Base-by-base conservation (phyloP, 163 green algal species). In the Scenedesmus sp. region DNA sequence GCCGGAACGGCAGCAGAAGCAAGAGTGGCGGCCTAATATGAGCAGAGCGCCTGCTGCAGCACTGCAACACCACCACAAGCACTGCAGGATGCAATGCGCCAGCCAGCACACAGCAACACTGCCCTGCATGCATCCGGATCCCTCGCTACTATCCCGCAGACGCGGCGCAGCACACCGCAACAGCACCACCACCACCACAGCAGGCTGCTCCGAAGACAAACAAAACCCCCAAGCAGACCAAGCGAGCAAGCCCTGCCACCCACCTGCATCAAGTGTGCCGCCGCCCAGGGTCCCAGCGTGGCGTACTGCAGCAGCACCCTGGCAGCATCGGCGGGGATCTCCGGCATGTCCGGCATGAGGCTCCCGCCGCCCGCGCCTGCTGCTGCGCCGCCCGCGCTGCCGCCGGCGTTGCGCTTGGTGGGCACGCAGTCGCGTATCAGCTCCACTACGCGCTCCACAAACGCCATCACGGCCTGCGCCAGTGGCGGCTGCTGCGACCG, bases 191-290 rank as follows among this genome's bases (percentile, higher is more conserved):
- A 13, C 10, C 35, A 33, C 24, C 73, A 83, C 37, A 53, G 73
- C 37, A 83, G 12, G 4, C 24, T 7, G 43, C 18, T n/a, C n/a
- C n/a, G n/a, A n/a, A n/a, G n/a, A 43, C 72, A 81, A 49, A 22
- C 72, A 24, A n/a, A n/a, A 59, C 46, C 40, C 59, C 13, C 35
- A 40, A 9, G 72, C 72, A 49, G 12, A 49, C 7, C 22, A 18
- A 81, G 6, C 72, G 16, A 4, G 4, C 4, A 22, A 22, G 20
- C 20, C 56, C n/a, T 70, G 56, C 56, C 56, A 70, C 22, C 51
- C 33, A 80, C 86, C 86, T 80, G 59, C 86, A 86, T 80, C 10
- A 86, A 35, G 42, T 91, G 86, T 44, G 86, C 76, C n/a, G 73
- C 76, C 6, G 87, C 87, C 78, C 78, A 87, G 5, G 76, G 76